Evolutionary conservation across 176 grass and related monocot genomes (phyloP).

Genomic region (Raddia distichophylla): DNA sequence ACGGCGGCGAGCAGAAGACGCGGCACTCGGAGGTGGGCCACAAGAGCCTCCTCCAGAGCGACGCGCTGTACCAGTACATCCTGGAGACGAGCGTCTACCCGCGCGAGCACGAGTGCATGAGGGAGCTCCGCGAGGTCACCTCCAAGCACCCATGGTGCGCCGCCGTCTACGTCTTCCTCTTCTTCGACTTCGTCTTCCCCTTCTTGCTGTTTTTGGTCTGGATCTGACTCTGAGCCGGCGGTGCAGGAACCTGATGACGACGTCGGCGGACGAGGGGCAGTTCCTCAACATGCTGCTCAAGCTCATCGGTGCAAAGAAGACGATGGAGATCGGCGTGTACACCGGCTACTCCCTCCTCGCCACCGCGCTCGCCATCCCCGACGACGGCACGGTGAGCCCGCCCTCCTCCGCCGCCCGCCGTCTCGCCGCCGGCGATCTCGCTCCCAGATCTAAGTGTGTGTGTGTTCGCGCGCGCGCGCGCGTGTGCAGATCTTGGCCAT

Average conservation of each 20-base stretch:
- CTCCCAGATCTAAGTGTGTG: conserved; percentile 27
- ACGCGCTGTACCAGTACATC: conserved; percentile 93
- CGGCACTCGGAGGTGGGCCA: conserved; percentile 81
- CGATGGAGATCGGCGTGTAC: conserved; percentile 99
- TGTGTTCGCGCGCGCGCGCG: no score
- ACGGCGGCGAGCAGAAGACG: conserved; percentile 66
- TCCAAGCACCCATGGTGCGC: conserved; percentile 72
- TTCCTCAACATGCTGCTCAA: conserved; percentile 89
- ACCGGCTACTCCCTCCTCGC: conserved; percentile 98
- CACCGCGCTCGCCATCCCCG: conserved; percentile 86
- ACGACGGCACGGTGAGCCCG: conserved; percentile 77
- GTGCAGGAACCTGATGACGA: conserved; percentile 85
- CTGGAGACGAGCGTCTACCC: conserved; percentile 90
- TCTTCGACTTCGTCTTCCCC: not conserved
- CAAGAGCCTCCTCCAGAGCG: conserved; percentile 96
- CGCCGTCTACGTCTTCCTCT: not conserved
- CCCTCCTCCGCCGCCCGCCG: not conserved
- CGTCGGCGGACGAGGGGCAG: conserved; percentile 85
- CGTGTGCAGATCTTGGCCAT: conserved; percentile 85
- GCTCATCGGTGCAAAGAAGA: conserved; percentile 93
- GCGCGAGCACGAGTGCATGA: conserved; percentile 80
- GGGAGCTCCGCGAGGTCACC: conserved; percentile 78
- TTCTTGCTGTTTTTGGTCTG: not conserved
- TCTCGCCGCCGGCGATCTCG: not conserved
- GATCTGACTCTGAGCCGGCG: not conserved